Conservation (phyloP, 495 filamentous ascomycete species). For the Xylaria flabelliformis region DNA sequence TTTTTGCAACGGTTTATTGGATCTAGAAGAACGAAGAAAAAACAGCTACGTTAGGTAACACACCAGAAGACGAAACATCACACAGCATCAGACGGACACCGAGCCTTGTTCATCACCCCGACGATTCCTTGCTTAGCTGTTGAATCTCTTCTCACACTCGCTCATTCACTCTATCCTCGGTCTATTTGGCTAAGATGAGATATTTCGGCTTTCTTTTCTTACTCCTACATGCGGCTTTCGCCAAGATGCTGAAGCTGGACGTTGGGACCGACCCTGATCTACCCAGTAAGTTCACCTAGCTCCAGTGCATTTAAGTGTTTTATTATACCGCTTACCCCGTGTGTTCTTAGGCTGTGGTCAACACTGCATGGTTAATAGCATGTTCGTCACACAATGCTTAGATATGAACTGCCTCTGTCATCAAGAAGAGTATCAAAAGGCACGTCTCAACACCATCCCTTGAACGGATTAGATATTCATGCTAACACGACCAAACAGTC, state of each 20-base stretch:
- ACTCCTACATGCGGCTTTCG: slow-evolving; percentile 24
- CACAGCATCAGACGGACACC: slow-evolving; percentile 2
- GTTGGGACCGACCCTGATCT: slow-evolving; percentile 30
- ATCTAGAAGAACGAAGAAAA: slow-evolving; percentile 33
- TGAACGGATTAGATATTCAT: neutral
- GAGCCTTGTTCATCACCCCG: neutral
- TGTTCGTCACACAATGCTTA: slow-evolving; percentile 41
- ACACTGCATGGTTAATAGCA: slow-evolving; percentile 40
- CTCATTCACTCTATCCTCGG: neutral
- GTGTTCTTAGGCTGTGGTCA: slow-evolving; percentile 32
- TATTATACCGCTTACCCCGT: slow-evolving; percentile 3
- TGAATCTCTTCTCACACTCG: neutral
- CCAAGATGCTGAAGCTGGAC: slow-evolving; percentile 30
- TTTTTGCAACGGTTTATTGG: slow-evolving; percentile 38
- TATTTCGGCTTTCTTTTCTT: slow-evolving; percentile 25
- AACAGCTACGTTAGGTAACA: slow-evolving; percentile 21
- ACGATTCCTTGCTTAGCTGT: neutral
- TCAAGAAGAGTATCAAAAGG: slow-evolving; percentile 40
- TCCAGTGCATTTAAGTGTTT: neutral
- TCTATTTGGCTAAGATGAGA: slow-evolving; percentile 27
- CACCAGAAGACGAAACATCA: slow-evolving; percentile 12
- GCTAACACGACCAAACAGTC: slow-evolving; percentile 25
- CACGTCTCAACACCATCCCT: neutral
- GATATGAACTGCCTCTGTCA: slow-evolving; percentile 40
- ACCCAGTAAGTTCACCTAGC: slow-evolving; percentile 26